A percentile compares a stretch with the other conserved stretches of the same genome.
Conservation (phyloP, 2,329 filamentous ascomycete species). For the Xylaria sp. region DNA sequence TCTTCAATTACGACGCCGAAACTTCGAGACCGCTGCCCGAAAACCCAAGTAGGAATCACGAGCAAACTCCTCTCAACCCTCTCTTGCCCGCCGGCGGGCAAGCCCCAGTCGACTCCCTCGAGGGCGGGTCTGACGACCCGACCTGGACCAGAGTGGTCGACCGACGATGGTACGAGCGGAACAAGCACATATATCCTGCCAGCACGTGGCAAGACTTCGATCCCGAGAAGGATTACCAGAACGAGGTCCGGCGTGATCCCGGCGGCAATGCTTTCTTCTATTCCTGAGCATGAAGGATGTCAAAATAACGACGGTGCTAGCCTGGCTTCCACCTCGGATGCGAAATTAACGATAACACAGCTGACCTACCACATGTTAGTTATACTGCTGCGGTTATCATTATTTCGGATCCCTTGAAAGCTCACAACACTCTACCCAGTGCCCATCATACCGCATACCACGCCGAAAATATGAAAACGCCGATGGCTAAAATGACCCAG, state of each 20-base stretch:
- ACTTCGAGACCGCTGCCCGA: conserved; percentile 42
- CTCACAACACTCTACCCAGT: not conserved
- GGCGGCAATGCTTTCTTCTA: conserved; percentile 96
- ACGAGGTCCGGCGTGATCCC: conserved; percentile 77
- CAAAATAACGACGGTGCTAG: not conserved
- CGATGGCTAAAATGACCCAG: conserved; percentile 54
- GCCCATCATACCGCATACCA: conserved; percentile 40
- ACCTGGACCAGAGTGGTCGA: conserved; percentile 91
- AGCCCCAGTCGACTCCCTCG: conserved; percentile 62
- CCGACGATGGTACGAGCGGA: conserved; percentile 93
- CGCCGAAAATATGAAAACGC: conserved; percentile 44
- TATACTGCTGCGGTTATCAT: not conserved
- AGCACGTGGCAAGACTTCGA: conserved; percentile 97
- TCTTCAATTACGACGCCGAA: conserved; percentile 77
- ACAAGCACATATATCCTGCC: conserved; percentile 97
- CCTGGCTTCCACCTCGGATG: not conserved
- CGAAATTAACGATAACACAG: not conserved
- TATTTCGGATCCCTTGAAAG: not conserved
- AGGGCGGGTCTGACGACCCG: conserved; percentile 80
- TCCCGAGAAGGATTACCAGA: conserved; percentile 82
- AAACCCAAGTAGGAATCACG: conserved; percentile 24
- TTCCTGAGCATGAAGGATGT: conserved; percentile 46
- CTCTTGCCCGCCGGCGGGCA: conserved; percentile 46
- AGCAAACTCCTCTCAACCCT: conserved; percentile 39
- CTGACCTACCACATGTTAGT: not conserved